A percentile compares a stretch with the other conserved stretches of the same genome.
Conservation (phyloP, 495 filamentous ascomycete genomes). For the Trichoderma erinaceum region DNA sequence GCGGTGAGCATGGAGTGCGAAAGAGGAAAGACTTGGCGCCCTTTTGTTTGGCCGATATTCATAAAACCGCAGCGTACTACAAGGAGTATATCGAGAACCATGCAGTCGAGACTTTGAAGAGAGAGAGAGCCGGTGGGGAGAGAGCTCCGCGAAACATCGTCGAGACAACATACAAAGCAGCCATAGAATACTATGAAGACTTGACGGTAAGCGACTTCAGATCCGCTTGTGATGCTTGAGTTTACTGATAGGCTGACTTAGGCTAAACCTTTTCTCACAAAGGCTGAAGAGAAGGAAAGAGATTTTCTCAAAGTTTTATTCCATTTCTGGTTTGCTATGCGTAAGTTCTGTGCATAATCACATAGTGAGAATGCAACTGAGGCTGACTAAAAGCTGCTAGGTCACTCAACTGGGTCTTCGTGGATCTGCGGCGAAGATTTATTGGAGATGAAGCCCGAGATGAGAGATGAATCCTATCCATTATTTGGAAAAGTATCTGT, state of each 20-base stretch:
- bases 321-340: conserved; percentile 36
- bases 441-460: conserved; percentile 27
- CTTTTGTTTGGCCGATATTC: conserved; percentile 33
- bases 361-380: background rate
- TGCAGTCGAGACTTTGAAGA: conserved; percentile 22
- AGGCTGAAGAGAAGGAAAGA: background rate
- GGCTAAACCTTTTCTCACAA: background rate
- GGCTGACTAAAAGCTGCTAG: conserved; percentile 14
- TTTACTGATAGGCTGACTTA: background rate
- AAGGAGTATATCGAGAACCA: conserved; percentile 27
- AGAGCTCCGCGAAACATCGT: conserved; percentile 8
- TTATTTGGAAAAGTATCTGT: conserved; percentile 25
- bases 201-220: conserved; percentile 19
- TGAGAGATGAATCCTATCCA: conserved; percentile 20
- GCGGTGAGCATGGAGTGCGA: conserved; percentile 19
- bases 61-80: conserved; percentile 29
- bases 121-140: conserved; percentile 17
- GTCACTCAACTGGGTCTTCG: conserved; percentile 34
- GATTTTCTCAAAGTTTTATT: conserved; percentile 28
- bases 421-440: conserved; percentile 30
- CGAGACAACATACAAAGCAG: conserved; percentile 23
- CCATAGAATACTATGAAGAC: conserved; percentile 19
- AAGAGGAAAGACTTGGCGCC: conserved; percentile 24
- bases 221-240: background rate
- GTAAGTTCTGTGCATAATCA: conserved; percentile 24